These are phyloP conservation scores for Colletotrichum lupini DNA, from an alignment of 2,329 filamentous ascomycete genomes.

Conservation along the genomic window DNA sequence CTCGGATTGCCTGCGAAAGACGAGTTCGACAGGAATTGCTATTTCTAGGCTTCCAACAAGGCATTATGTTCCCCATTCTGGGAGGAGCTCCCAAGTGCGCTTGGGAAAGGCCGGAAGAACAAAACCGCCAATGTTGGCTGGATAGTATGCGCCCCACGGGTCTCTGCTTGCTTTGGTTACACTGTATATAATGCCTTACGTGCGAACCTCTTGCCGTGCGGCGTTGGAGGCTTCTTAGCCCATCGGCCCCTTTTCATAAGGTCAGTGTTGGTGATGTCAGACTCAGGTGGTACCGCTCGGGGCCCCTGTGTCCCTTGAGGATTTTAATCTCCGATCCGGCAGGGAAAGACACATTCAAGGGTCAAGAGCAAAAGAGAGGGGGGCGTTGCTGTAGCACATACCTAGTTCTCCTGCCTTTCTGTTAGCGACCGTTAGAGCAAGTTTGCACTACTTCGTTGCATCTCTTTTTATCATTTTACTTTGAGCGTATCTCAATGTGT, in stretches of 20 bases:
- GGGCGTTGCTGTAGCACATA: too few species aligned
- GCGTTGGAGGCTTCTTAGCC: neutral
- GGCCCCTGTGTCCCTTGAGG: neutral
- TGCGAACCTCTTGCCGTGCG: neutral
- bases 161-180: neutral
- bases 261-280: conserved; percentile 5
- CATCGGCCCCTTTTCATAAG: neutral
- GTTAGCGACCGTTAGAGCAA: conserved; percentile 8
- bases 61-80: neutral
- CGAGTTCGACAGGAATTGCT: neutral
- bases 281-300: conserved; percentile 19
- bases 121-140: neutral
- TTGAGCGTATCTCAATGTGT: neutral
- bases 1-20: neutral
- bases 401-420: too few species aligned
- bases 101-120: neutral
- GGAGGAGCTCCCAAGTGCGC: neutral
- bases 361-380: neutral
- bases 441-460: neutral
- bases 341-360: neutral
- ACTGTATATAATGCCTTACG: neutral
- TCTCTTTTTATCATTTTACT: neutral
- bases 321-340: conserved; percentile 29
- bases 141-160: neutral
- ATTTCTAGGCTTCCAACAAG: too few species aligned